A percentile compares a stretch with the other conserved stretches of the same genome.
These are phyloP conservation scores for Orbilia ellipsospora DNA, from an alignment of 2,329 filamentous ascomycete species.

Conservation along the genomic window DNA sequence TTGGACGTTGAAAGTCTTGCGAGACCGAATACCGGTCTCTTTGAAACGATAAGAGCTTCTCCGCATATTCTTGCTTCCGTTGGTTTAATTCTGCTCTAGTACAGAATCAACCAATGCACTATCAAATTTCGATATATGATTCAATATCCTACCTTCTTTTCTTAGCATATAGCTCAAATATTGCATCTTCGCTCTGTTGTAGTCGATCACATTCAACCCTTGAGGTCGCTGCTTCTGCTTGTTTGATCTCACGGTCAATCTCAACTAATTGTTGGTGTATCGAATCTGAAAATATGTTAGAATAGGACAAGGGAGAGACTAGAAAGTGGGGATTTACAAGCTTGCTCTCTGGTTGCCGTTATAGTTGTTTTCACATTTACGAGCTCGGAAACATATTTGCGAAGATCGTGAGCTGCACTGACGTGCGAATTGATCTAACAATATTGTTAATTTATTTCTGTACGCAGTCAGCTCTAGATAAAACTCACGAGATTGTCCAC, in stretches of 20 bases:
- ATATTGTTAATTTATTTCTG: not conserved
- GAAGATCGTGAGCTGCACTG: constrained; percentile 34
- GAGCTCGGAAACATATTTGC: constrained; percentile 39
- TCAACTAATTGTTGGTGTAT: constrained; percentile 46
- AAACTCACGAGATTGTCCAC: constrained; percentile 47
- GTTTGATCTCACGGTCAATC: constrained; percentile 47
- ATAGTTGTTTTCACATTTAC: constrained; percentile 32
- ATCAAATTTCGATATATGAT: no score
- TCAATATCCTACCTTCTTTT: constrained; percentile 18
- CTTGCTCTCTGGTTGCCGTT: constrained; percentile 29
- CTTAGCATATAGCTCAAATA: constrained; percentile 41
- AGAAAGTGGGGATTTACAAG: constrained; percentile 17
- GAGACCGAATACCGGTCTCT: constrained; percentile 37
- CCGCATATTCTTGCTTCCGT: constrained; percentile 38
- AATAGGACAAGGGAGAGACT: not conserved
- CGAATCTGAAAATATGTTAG: constrained; percentile 12
- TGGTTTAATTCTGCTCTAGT: constrained; percentile 34
- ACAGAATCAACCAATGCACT: no score
- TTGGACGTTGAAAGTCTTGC: constrained; percentile 17
- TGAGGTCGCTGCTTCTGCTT: constrained; percentile 22
- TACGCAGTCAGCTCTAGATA: not conserved
- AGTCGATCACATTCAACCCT: constrained; percentile 32
- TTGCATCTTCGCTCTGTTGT: constrained; percentile 36
- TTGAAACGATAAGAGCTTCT: constrained; percentile 46
- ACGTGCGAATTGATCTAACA: constrained; percentile 40